Base-by-base conservation (phyloP, 2,329 filamentous ascomycete species). In the Erysiphe pulchra region DNA sequence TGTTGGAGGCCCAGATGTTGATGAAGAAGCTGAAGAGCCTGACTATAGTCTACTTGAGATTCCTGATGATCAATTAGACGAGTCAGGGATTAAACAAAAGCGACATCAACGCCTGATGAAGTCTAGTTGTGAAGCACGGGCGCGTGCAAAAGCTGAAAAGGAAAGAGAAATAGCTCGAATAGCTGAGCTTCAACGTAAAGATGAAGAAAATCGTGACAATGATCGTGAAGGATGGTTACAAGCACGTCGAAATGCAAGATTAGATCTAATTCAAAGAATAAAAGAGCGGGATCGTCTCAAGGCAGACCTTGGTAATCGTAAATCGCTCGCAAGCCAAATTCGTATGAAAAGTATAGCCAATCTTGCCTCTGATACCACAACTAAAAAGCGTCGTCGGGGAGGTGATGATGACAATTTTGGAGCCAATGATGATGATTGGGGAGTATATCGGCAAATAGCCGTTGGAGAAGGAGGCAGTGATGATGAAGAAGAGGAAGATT, bases 321-420 rank as follows among this genome's bases (percentile, higher is more conserved):
- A 98, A 61, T 94, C 86, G 0, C 75, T 94, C 17, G 90, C 90
- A 9, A 90, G 81, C 47, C 87, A 95, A 61, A 92, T 92, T 63
- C 81, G 90, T 50, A 98, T 98, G 90, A 95, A 95, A 64, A 87
- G 79, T 44, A 85, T 98, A 48, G 90, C 90, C 48, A 94, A 93
- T 57, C 76, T 98, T 1, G 90, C 90, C 2, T 86, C 87, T 0
- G 90, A 98, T 60, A 77, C 74, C 6, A 85, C 87, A 0, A 66
- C 70, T 51, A 85, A 86, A 60, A 92, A 93, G 61, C 74, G 87
- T 47, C 70, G 84, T 13, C 76, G 86, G 16, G 85, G 84, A 8
- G 82, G 79, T 4, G 87, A 95, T 57, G 90, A 98, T 55, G 90
- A 98, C 58, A 85, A 83, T 49, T 98, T 98, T 57, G 90, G 90